These are phyloP conservation scores for Escovopsis sp. DNA, from an alignment of 2,329 filamentous ascomycete species.

Conservation along the genomic window DNA sequence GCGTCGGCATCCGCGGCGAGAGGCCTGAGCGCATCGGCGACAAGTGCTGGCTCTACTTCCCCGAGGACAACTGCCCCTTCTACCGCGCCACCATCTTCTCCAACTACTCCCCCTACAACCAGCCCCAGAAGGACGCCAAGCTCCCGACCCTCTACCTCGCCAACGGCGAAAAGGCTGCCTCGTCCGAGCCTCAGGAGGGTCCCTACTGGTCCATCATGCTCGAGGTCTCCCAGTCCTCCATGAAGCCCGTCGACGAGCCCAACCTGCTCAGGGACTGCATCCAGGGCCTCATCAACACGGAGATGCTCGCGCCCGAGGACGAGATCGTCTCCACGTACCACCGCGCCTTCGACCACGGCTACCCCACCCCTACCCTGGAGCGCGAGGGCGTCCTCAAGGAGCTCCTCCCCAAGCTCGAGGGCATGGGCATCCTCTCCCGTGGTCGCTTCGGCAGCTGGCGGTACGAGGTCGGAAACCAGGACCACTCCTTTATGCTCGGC, in stretches of 20 bases:
- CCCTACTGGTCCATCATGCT: constrained; percentile 99
- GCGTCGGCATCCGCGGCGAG: constrained; percentile 80
- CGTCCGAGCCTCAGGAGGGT: constrained; percentile 60
- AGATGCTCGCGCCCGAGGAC: constrained; percentile 81
- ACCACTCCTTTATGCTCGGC: constrained; percentile 95
- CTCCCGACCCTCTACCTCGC: constrained; percentile 75
- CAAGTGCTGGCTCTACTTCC: constrained; percentile 99
- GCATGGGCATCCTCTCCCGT: constrained; percentile 82
- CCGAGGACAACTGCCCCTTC: constrained; percentile 96
- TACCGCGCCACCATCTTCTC: constrained; percentile 99
- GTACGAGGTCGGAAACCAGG: constrained; percentile 94
- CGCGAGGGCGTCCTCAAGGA: constrained; percentile 87
- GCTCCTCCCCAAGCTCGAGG: constrained; percentile 83
- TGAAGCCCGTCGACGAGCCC: constrained; percentile 84
- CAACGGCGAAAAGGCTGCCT: constrained; percentile 66
- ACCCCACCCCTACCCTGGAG: constrained; percentile 89
- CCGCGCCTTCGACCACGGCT: constrained; percentile 94
- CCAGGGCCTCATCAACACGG: constrained; percentile 92
- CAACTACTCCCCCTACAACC: constrained; percentile 99
- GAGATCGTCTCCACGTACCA: constrained; percentile 98
- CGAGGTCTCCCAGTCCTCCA: constrained; percentile 85
- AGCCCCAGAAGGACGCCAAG: constrained; percentile 69
- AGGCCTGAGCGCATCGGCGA: constrained; percentile 94
- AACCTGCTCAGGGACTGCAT: constrained; percentile 84
- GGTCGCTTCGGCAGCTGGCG: constrained; percentile 96